These are phyloP conservation scores for Trichoderma koningii DNA, from an alignment of 2,329 filamentous ascomycete genomes.

Conservation along the genomic window DNA sequence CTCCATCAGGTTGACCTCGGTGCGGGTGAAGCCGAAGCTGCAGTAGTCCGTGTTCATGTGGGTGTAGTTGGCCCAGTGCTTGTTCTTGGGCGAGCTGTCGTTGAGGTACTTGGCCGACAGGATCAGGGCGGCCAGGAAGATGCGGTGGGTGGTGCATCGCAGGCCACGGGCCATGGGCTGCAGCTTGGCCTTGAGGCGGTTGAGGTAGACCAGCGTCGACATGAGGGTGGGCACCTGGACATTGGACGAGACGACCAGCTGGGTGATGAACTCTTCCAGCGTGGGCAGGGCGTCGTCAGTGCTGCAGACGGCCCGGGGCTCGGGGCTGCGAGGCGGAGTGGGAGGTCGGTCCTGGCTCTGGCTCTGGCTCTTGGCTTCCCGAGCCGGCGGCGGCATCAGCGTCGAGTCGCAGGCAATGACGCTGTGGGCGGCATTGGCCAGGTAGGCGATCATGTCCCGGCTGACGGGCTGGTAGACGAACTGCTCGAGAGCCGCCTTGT, in stretches of 20 bases:
- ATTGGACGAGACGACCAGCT: constrained; percentile 87
- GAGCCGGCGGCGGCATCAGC: constrained; percentile 52
- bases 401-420: constrained; percentile 77
- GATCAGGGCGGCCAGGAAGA: constrained; percentile 89
- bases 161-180: constrained; percentile 95
- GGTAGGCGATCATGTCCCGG: constrained; percentile 74
- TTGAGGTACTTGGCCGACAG: constrained; percentile 95
- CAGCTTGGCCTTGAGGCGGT: constrained; percentile 77
- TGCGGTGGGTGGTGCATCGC: constrained; percentile 93
- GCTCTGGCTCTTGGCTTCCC: constrained; percentile 34
- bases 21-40: constrained; percentile 87
- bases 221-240: constrained; percentile 97
- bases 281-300: constrained; percentile 67
- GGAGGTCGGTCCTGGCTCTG: constrained; percentile 43
- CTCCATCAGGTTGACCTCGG: constrained; percentile 99
- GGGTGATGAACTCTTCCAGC: constrained; percentile 87
- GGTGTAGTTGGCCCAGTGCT: constrained; percentile 98
- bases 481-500: constrained; percentile 74
- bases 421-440: constrained; percentile 71
- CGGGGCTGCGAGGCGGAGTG: constrained; percentile 55
- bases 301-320: constrained; percentile 49
- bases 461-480: constrained; percentile 78
- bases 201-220: constrained; percentile 93
- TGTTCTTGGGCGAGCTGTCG: constrained; percentile 98
- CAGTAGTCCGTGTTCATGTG: constrained; percentile 65